phyloP scores from a whole-genome alignment of 768 basidiomycete genomes.

The Tricholoma saponaceum region DNA sequence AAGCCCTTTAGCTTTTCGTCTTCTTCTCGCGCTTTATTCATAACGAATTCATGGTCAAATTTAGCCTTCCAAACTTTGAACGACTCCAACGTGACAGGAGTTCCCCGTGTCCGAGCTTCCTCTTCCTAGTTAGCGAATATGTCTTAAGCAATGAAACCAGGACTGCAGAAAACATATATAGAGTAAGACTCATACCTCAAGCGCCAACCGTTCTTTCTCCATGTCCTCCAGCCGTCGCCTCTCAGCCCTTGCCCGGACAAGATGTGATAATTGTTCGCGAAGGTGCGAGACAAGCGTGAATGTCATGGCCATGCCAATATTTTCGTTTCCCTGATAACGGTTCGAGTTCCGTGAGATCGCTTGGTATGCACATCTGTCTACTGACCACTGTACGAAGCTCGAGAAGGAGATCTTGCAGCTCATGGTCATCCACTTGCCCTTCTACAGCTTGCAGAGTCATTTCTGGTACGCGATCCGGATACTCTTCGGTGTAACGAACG shows the following conservation, averaged over 20 bases:
- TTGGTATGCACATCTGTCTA: constrained; percentile 7
- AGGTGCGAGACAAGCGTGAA: constrained; percentile 89
- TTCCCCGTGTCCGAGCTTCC: constrained; percentile 83
- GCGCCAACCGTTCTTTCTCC: constrained; percentile 67
- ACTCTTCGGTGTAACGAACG: constrained; percentile 75
- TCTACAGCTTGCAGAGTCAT: constrained; percentile 61
- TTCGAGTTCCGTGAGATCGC: constrained; percentile 4
- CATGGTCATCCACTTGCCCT: constrained; percentile 55
- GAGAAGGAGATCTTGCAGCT: constrained; percentile 49
- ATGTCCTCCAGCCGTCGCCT: constrained; percentile 53
- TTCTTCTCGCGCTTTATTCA: constrained; percentile 63
- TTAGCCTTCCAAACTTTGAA: constrained; percentile 81
- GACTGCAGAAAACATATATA: not conserved
- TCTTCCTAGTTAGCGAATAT: constrained; percentile 55
- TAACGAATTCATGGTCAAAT: constrained; percentile 68
- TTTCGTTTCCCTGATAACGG: constrained; percentile 66
- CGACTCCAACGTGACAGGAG: constrained; percentile 80
- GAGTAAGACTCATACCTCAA: constrained; percentile 56
- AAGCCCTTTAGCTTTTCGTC: constrained; percentile 68
- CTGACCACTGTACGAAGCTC: constrained; percentile 57
- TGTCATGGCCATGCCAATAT: constrained; percentile 95
- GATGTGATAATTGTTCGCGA: constrained; percentile 64
- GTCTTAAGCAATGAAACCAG: not conserved
- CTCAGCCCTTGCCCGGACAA: constrained; percentile 60
- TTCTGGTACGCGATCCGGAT: constrained; percentile 81